Conservation (phyloP, 2,329 filamentous ascomycete genomes). For the Xylaria sp. region DNA sequence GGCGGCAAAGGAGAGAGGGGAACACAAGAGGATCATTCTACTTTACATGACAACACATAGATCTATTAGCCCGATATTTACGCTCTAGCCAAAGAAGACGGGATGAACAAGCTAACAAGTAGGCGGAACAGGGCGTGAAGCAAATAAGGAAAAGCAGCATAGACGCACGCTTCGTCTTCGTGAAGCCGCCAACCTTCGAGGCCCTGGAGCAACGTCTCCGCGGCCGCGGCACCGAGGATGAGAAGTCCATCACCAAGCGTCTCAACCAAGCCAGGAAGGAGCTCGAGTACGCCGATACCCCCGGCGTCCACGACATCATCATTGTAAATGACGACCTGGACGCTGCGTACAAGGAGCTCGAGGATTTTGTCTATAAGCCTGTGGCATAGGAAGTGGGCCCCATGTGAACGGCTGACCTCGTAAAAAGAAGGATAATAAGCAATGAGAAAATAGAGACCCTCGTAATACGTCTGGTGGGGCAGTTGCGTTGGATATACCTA, state of each 20-base stretch:
- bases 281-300: slow-evolving; percentile 75
- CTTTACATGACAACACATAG: too few relatives aligned
- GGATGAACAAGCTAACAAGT: slow-evolving; percentile 13
- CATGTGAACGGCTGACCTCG: slow-evolving; percentile 13
- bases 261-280: slow-evolving; percentile 78
- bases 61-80: background rate
- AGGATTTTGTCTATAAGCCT: slow-evolving; percentile 58
- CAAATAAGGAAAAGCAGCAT: slow-evolving; percentile 80
- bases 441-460: slow-evolving; percentile 1
- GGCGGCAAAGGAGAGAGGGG: background rate
- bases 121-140: slow-evolving; percentile 75
- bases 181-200: slow-evolving; percentile 80
- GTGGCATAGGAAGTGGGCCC: slow-evolving; percentile 13
- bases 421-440: slow-evolving; percentile 15
- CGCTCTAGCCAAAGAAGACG: background rate
- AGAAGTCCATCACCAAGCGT: slow-evolving; percentile 75
- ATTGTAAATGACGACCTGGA: slow-evolving; percentile 71
- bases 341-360: slow-evolving; percentile 63
- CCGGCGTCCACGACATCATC: slow-evolving; percentile 72
- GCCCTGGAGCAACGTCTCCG: slow-evolving; percentile 79
- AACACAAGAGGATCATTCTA: background rate
- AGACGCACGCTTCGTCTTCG: slow-evolving; percentile 83
- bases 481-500: slow-evolving; percentile 4
- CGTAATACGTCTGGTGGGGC: slow-evolving; percentile 5
- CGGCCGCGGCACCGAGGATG: slow-evolving; percentile 80